Percentiles rank a stretch among this genome's conserved stretches.
phyloP scores from a whole-genome alignment of 176 grass and related monocot genomes.

The Carex pumila region DNA sequence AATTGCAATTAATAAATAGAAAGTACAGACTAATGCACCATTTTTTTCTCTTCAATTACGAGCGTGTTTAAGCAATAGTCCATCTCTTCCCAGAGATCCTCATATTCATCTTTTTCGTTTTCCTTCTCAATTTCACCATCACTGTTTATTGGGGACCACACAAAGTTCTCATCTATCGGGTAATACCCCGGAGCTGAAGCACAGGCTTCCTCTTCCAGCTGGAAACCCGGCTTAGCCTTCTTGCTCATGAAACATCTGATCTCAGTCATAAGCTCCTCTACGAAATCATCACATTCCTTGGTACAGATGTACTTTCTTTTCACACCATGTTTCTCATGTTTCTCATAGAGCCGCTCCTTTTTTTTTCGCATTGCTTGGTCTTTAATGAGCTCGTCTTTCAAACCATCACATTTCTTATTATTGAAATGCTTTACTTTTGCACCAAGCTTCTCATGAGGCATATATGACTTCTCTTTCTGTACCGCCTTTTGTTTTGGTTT shows the following conservation, averaged over 20 bases:
- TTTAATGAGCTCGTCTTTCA: slow-evolving; percentile 7
- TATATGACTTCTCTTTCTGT: slow-evolving; percentile 22
- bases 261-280: slow-evolving; percentile 59
- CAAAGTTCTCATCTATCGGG: slow-evolving; percentile 59
- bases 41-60: slow-evolving; percentile 58
- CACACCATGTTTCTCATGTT: slow-evolving; percentile 35
- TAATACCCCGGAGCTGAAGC: background rate
- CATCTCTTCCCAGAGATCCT: slow-evolving; percentile 81
- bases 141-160: slow-evolving; percentile 38
- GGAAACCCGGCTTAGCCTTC: slow-evolving; percentile 31
- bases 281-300: slow-evolving; percentile 47
- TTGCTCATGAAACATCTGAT: slow-evolving; percentile 57
- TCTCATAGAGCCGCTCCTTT: background rate
- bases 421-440: slow-evolving; percentile 39
- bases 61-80: slow-evolving; percentile 57
- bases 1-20: background rate
- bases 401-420: background rate
- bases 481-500: slow-evolving; percentile 19
- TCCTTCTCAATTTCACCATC: slow-evolving; percentile 30
- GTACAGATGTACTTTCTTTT: background rate
- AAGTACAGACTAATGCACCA: slow-evolving; percentile 32
- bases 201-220: slow-evolving; percentile 13
- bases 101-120: slow-evolving; percentile 58
- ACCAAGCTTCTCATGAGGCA: slow-evolving; percentile 26
- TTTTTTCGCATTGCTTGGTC: slow-evolving; percentile 22